Percentiles rank a stretch among this genome's conserved stretches.
These are phyloP conservation scores for Rhizopogon salebrosus DNA, from an alignment of 768 basidiomycete species.

Conservation along the genomic window DNA sequence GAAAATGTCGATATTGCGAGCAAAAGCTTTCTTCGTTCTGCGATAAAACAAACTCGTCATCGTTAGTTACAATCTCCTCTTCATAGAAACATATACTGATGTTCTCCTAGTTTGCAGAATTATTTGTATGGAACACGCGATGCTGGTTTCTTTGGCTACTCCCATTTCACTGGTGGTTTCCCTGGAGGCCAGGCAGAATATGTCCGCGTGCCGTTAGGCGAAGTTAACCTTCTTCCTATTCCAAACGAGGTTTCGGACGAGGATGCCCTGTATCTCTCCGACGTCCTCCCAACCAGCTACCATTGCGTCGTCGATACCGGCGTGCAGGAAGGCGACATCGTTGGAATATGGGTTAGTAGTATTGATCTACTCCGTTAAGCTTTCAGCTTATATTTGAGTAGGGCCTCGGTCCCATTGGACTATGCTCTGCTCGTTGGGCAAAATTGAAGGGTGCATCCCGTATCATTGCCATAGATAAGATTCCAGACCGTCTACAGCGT, in stretches of 20 bases:
- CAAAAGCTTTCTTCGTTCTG: constrained; percentile 71
- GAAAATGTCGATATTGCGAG: constrained; percentile 67
- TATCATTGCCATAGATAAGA: constrained; percentile 66
- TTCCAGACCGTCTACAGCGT: constrained; percentile 45
- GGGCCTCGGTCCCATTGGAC: constrained; percentile 66
- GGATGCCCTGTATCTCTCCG: constrained; percentile 50
- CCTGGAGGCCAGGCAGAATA: constrained; percentile 76
- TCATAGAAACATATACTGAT: not conserved
- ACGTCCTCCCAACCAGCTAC: constrained; percentile 68
- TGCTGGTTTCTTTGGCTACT: constrained; percentile 69
- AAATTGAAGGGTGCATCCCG: constrained; percentile 63
- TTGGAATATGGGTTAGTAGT: constrained; percentile 60
- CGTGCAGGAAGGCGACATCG: constrained; percentile 65
- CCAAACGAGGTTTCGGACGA: constrained; percentile 65
- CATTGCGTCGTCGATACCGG: constrained; percentile 71
- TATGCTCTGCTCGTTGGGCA: constrained; percentile 55
- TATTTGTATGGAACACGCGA: constrained; percentile 62
- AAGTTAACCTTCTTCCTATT: constrained; percentile 66
- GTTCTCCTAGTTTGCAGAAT: constrained; percentile 38
- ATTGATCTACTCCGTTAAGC: not conserved
- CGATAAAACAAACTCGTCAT: constrained; percentile 64
- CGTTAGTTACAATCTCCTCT: constrained; percentile 32
- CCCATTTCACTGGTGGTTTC: constrained; percentile 70
- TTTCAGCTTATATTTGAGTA: constrained; percentile 13
- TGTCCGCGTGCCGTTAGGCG: constrained; percentile 64